A percentile compares a stretch with the other conserved stretches of the same genome.
phyloP scores from a whole-genome alignment of 139 green algal species.

The Raphidocelis subcapitata region DNA sequence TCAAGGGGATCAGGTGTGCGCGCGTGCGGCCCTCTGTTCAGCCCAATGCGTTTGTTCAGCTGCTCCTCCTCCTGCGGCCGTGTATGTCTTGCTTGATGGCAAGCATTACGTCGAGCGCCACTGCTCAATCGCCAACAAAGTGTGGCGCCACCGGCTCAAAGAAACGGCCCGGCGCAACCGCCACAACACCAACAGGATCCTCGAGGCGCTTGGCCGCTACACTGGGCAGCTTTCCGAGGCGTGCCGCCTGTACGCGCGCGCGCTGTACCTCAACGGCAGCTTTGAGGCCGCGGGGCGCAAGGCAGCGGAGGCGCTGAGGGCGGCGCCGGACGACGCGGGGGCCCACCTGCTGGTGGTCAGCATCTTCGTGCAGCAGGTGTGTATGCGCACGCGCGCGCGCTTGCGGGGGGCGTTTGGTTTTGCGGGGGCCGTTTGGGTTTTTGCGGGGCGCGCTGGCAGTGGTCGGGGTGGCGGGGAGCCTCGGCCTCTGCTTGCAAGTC shows the following conservation, averaged over 20 bases:
- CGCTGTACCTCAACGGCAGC: slow-evolving; percentile 56
- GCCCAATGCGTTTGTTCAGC: background rate
- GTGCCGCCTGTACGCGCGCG: slow-evolving; percentile 54
- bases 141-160: too few relatives aligned
- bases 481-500: too few relatives aligned
- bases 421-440: too few relatives aligned
- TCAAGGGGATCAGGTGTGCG: slow-evolving; percentile 42
- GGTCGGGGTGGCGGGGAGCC: too few relatives aligned
- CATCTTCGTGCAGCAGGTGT: slow-evolving; percentile 54
- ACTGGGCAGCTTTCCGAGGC: slow-evolving; percentile 11
- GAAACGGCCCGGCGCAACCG: background rate
- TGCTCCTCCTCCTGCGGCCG: background rate
- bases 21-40: too few relatives aligned
- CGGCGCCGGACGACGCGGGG: slow-evolving; percentile 35
- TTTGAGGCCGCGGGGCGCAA: slow-evolving; percentile 58
- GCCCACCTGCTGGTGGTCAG: slow-evolving; percentile 63
- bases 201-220: slow-evolving; percentile 38
- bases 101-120: background rate
- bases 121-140: background rate
- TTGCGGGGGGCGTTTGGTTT: too few relatives aligned
- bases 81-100: background rate
- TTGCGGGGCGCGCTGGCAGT: too few relatives aligned
- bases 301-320: slow-evolving; percentile 48
- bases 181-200: slow-evolving; percentile 15
- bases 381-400: background rate